Conservation (phyloP, 768 basidiomycete genomes). For the Naematelia encephala region DNA sequence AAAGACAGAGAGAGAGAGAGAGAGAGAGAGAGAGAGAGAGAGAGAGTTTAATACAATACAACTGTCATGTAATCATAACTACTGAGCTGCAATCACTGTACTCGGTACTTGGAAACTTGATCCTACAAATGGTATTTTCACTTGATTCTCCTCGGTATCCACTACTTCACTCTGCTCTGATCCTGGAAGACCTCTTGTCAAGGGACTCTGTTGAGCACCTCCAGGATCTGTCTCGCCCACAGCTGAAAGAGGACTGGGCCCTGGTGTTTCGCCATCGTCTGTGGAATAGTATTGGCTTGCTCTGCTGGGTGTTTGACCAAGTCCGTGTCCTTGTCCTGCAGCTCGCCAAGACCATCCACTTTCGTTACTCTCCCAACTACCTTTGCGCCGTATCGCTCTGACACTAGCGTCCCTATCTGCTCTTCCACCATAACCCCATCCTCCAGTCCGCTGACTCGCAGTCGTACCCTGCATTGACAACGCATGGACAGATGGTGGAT, state of each 20-base stretch:
- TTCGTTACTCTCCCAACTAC: constrained; percentile 87
- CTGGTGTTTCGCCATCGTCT: not conserved
- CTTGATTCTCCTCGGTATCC: no score
- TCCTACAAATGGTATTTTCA: no score
- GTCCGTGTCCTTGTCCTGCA: not conserved
- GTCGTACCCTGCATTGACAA: constrained; percentile 10
- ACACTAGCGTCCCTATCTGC: constrained; percentile 79
- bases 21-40: no score
- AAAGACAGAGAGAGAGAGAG: no score
- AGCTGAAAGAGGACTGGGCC: not conserved
- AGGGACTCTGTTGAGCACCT: no score
- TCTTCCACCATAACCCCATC: constrained; percentile 6
- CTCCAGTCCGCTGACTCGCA: constrained; percentile 11
- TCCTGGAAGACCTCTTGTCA: no score
- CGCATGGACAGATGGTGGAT: constrained; percentile 16
- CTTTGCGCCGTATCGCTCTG: constrained; percentile 78
- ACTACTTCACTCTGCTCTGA: no score
- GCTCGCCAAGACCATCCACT: constrained; percentile 52
- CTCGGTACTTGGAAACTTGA: no score
- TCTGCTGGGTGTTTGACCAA: not conserved
- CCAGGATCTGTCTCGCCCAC: not conserved
- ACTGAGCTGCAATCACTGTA: no score
- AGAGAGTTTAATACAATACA: no score
- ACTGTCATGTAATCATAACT: no score
- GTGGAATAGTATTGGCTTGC: not conserved